Base-by-base conservation (phyloP, 805 yeast species). In the Priceomyces haplophilus region DNA sequence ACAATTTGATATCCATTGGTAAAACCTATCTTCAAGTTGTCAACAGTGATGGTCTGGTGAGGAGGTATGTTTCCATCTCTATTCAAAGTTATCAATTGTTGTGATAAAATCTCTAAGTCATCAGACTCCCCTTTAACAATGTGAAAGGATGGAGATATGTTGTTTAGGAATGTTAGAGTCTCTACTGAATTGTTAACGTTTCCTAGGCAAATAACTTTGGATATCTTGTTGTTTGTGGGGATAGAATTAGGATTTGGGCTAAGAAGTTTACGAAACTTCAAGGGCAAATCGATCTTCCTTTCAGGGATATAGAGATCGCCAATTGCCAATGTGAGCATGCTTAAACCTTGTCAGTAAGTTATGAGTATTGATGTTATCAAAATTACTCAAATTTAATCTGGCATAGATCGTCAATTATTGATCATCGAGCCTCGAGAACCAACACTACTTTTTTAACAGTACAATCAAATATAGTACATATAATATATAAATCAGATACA, bases 241-340 rank as follows among this genome's bases (percentile, higher is more conserved):
- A 54, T 47, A 12, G 61, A 37, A 17, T 54, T 51, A 4, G 69
- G 66, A 43, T 61, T 91, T 21, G 97, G 96, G 12, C 82, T 76
- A 33, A 93, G 71, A 32, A 93, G 75, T 56, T 84, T 85, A 47
- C 73, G 75, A 66, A 93, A 89, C 73, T 85, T 72, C 1, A 53
- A 34, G 6, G 84, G 85, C 2, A 79, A 55, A 27, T 64, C 90
- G 20, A 78, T 71, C 7, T 91, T 86, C 50, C 97, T 71, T 43
- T 88, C 89, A 1, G 99, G 99, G 24, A 91, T 85, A 61, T 83
- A 88, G 1, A 91, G 73, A 59, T 91, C 98, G 7, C 97, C 96
- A 49, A 91, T 79, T 2, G 95, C 95, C 34, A 91, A 55, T 4
- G 73, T 64, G 21, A 71, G 57, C 76, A 70, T 71, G 23, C 12